A percentile compares a stretch with the other conserved stretches of the same genome.
phyloP scores from a whole-genome alignment of 352 stramenopile genomes.

The Globisporangium nagaii region DNA sequence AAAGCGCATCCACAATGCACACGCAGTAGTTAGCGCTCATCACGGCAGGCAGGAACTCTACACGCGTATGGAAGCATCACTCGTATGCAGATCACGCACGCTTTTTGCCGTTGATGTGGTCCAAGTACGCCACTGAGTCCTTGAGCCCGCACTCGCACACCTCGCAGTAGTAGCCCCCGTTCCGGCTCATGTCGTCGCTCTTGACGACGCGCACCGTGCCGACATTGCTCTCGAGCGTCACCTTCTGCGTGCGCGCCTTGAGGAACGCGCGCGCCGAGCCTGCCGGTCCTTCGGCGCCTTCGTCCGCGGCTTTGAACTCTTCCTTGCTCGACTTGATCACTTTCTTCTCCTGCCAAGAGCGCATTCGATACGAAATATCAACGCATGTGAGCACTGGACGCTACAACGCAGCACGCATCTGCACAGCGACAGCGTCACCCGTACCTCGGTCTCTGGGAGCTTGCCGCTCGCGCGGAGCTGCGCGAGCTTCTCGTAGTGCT shows the following conservation, averaged over 20 bases:
- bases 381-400: not conserved
- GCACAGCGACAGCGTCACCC: not conserved
- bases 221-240: conserved; percentile 80
- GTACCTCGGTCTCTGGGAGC: conserved; percentile 46
- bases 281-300: conserved; percentile 49
- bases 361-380: no score
- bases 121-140: conserved; percentile 91
- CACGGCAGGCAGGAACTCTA: not conserved
- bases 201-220: conserved; percentile 87
- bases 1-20: not conserved
- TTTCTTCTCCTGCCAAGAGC: conserved; percentile 56
- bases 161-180: conserved; percentile 89
- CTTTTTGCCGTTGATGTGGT: conserved; percentile 95
- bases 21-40: no score
- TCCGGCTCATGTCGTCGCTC: conserved; percentile 68
- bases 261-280: conserved; percentile 74
- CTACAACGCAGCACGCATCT: not conserved
- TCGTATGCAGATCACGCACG: no score
- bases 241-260: conserved; percentile 65
- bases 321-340: conserved; percentile 63
- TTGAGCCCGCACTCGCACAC: conserved; percentile 91
- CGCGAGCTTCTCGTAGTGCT: conserved; percentile 73
- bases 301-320: conserved; percentile 70
- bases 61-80: no score
- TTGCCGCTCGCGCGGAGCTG: conserved; percentile 67